These are phyloP conservation scores for Gossypium anomalum DNA, from an alignment of 345 rosid species.

Conservation along the genomic window DNA sequence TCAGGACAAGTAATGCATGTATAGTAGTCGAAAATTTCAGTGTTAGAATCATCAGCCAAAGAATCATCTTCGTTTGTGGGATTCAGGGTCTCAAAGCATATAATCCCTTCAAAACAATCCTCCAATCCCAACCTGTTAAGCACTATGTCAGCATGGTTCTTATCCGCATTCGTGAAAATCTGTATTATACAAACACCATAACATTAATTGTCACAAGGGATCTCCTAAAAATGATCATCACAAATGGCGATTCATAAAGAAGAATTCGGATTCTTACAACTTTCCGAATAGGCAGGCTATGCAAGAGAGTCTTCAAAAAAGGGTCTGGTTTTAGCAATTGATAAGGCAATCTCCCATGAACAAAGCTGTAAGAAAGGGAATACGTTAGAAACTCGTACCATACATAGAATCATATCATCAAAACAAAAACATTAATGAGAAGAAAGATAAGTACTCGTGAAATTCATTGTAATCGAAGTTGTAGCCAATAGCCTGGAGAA, in stretches of 20 bases:
- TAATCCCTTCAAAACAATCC: slow-evolving; percentile 79
- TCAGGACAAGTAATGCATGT: slow-evolving; percentile 32
- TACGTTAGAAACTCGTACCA: not conserved
- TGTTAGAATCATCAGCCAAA: slow-evolving; percentile 15
- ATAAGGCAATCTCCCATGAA: slow-evolving; percentile 92
- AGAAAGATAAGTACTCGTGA: slow-evolving; percentile 49
- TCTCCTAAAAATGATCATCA: not conserved
- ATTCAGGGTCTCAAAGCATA: slow-evolving; percentile 86
- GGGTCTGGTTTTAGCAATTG: slow-evolving; percentile 70
- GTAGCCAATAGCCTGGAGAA: slow-evolving; percentile 74
- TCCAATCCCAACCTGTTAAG: slow-evolving; percentile 80
- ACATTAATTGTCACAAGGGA: not conserved
- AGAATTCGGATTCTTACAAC: slow-evolving; percentile 46
- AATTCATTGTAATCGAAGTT: slow-evolving; percentile 71
- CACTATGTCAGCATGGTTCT: slow-evolving; percentile 59
- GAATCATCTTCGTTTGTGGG: slow-evolving; percentile 28
- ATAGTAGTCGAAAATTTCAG: slow-evolving; percentile 34
- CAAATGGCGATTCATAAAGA: not conserved
- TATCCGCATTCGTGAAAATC: slow-evolving; percentile 89
- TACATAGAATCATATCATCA: not conserved
- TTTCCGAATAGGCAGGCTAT: slow-evolving; percentile 72
- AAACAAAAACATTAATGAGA: not conserved
- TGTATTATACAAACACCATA: slow-evolving; percentile 4
- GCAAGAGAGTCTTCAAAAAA: slow-evolving; percentile 61
- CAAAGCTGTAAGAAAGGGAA: slow-evolving; percentile 45